A percentile compares a stretch with the other conserved stretches of the same genome.
Evolutionary conservation across 2,329 filamentous ascomycete genomes (phyloP).

Genomic region (Cladosporium sp.): DNA sequence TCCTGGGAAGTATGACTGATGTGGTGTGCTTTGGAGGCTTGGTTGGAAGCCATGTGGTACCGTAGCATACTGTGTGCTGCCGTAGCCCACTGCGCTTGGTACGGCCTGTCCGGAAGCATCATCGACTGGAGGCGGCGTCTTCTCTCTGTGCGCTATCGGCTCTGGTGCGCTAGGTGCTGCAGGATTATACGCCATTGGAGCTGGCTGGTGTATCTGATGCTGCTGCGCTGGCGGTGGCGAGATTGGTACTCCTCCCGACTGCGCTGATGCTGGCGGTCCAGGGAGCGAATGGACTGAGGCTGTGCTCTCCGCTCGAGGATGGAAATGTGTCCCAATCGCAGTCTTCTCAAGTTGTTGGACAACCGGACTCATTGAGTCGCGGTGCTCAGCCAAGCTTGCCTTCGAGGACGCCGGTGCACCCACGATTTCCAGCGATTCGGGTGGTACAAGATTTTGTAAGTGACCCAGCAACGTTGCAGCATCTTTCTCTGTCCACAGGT

Average conservation of each 20-base stretch:
- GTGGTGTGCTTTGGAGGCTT: slow-evolving; percentile 23
- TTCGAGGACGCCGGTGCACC: slow-evolving; percentile 58
- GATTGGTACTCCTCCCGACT: slow-evolving; percentile 18
- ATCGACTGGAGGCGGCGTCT: slow-evolving; percentile 72
- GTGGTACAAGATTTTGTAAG: slow-evolving; percentile 60
- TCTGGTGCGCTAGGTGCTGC: slow-evolving; percentile 73
- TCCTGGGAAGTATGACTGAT: slow-evolving; percentile 31
- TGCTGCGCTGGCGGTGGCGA: slow-evolving; percentile 27
- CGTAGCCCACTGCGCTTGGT: slow-evolving; percentile 35
- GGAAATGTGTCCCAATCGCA: slow-evolving; percentile 59
- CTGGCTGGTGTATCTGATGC: slow-evolving; percentile 22
- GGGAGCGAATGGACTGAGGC: slow-evolving; percentile 34
- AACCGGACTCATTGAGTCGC: slow-evolving; percentile 59
- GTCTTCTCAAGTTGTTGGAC: slow-evolving; percentile 70
- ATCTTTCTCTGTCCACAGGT: slow-evolving; percentile 74
- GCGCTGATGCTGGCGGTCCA: slow-evolving; percentile 28
- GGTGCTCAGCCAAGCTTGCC: slow-evolving; percentile 40
- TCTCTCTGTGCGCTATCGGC: slow-evolving; percentile 67
- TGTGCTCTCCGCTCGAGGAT: slow-evolving; percentile 35
- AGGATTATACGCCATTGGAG: slow-evolving; percentile 66
- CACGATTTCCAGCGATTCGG: slow-evolving; percentile 57
- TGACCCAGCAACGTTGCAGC: slow-evolving; percentile 67
- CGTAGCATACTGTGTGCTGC: slow-evolving; percentile 25
- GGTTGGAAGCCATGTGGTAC: slow-evolving; percentile 22
- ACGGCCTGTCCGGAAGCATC: slow-evolving; percentile 49